These are phyloP conservation scores for Clathrospora elynae DNA, from an alignment of 2,329 filamentous ascomycete genomes.

Conservation along the genomic window DNA sequence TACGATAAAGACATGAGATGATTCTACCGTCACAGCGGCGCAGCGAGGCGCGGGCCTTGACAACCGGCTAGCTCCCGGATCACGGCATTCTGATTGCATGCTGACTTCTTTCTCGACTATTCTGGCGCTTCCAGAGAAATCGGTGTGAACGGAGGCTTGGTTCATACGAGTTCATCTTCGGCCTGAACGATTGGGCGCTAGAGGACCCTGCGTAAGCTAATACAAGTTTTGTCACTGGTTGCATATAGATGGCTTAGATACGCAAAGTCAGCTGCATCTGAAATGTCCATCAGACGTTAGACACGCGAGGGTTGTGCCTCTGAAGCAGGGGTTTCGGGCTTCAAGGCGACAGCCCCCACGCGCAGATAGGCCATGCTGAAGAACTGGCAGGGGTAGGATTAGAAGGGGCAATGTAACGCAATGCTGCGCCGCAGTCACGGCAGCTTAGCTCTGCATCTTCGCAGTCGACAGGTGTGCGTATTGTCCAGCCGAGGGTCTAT, in stretches of 20 bases:
- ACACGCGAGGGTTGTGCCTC: conserved; percentile 15
- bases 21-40: not conserved
- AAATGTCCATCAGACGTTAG: conserved; percentile 4
- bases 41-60: not conserved
- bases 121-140: conserved; percentile 6
- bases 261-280: conserved; percentile 9
- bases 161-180: too few relatives aligned
- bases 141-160: too few relatives aligned
- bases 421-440: conserved; percentile 17
- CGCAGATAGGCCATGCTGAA: conserved; percentile 24
- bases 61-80: conserved; percentile 9
- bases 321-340: conserved; percentile 13
- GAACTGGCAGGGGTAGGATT: conserved; percentile 10
- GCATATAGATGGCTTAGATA: not conserved
- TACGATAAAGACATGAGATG: conserved; percentile 12
- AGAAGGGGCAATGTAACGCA: conserved; percentile 20
- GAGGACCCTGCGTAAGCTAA: conserved; percentile 3
- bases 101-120: not conserved
- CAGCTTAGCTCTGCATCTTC: conserved; percentile 5
- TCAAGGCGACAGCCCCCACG: conserved; percentile 15
- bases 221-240: conserved; percentile 1
- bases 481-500: not conserved
- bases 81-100: not conserved
- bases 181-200: conserved; percentile 1
- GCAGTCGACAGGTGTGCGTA: not conserved